Evolutionary conservation across 1,284 basidiomycete species (phyloP).

Genomic region (Apiotrichum brassicae): DNA sequence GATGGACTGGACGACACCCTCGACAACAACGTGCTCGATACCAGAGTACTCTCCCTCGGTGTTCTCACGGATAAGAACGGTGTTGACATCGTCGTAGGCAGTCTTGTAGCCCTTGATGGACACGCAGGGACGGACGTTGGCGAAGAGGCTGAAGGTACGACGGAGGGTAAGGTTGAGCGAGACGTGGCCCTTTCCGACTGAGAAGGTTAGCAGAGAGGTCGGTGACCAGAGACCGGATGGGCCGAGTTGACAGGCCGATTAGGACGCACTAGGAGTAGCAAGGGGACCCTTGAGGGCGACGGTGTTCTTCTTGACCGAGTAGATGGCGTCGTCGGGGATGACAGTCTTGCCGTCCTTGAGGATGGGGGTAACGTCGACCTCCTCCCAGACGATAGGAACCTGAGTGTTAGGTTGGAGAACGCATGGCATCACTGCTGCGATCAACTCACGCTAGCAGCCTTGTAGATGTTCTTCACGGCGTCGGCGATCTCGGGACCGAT

Average conservation of each 20-base stretch:
- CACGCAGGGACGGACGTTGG: conserved; percentile 94
- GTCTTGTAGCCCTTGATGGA: conserved; percentile 98
- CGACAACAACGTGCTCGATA: conserved; percentile 94
- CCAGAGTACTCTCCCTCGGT: conserved; percentile 99
- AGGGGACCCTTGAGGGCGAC: conserved; percentile 95
- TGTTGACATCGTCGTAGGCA: conserved; percentile 96
- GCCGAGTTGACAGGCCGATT: too few relatives aligned
- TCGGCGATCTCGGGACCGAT: conserved; percentile 98
- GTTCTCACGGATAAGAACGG: conserved; percentile 97
- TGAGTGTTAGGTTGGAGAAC: conserved; percentile 38
- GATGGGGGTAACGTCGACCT: conserved; percentile 92
- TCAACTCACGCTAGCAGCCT: conserved; percentile 64
- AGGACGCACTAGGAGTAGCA: conserved; percentile 75
- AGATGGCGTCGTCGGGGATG: conserved; percentile 88
- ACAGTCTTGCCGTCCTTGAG: conserved; percentile 93
- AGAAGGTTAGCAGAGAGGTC: conserved; percentile 1
- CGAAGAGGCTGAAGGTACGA: conserved; percentile 95
- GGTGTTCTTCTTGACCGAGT: conserved; percentile 92
- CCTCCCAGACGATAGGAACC: conserved; percentile 98
- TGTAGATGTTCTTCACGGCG: conserved; percentile 91
- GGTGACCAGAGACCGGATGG: too few relatives aligned
- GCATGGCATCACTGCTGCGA: not conserved
- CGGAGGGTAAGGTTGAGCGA: conserved; percentile 96
- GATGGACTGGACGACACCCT: conserved; percentile 98
- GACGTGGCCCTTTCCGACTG: conserved; percentile 98